phyloP scores from a whole-genome alignment of 768 basidiomycete species.

The Hygrophorus pudorinus region DNA sequence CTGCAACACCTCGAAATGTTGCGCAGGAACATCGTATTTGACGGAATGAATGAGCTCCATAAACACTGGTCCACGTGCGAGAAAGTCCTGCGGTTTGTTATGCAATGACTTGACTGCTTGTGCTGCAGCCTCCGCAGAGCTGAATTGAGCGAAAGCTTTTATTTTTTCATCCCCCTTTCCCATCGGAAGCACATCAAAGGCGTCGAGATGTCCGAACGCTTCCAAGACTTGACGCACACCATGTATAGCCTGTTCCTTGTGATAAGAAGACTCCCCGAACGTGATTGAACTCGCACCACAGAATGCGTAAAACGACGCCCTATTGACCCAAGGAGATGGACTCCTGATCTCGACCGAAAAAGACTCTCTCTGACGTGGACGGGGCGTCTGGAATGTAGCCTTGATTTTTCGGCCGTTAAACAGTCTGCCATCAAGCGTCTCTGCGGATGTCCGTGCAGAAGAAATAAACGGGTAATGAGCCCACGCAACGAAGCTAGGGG shows the following conservation, averaged over 20 bases:
- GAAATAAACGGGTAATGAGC: conserved; percentile 33
- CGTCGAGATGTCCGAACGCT: conserved; percentile 26
- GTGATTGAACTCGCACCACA: conserved; percentile 21
- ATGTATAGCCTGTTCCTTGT: conserved; percentile 17
- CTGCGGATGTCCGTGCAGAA: conserved; percentile 31
- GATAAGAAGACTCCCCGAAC: conserved; percentile 23
- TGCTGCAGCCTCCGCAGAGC: conserved; percentile 21
- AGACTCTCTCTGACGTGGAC: conserved; percentile 20
- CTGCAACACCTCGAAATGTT: conserved; percentile 26
- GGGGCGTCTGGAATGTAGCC: conserved; percentile 27
- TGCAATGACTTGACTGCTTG: conserved; percentile 20
- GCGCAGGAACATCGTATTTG: conserved; percentile 25
- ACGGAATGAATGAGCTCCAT: conserved; percentile 30
- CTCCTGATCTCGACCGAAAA: conserved; percentile 36
- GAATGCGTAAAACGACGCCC: conserved; percentile 24
- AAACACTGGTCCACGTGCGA: conserved; percentile 27
- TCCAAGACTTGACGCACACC: conserved; percentile 25
- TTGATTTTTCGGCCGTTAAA: conserved; percentile 31
- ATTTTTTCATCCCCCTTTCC: conserved; percentile 21
- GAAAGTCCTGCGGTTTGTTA: conserved; percentile 20
- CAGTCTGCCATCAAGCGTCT: conserved; percentile 27
- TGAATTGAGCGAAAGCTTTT: conserved; percentile 34
- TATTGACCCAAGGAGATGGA: conserved; percentile 25
- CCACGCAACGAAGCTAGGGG: conserved; percentile 34
- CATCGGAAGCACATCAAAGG: conserved; percentile 28